A percentile compares a stretch with the other conserved stretches of the same genome.
phyloP scores from a whole-genome alignment of 331 rosid species.

The Phaseolus coccineus region DNA sequence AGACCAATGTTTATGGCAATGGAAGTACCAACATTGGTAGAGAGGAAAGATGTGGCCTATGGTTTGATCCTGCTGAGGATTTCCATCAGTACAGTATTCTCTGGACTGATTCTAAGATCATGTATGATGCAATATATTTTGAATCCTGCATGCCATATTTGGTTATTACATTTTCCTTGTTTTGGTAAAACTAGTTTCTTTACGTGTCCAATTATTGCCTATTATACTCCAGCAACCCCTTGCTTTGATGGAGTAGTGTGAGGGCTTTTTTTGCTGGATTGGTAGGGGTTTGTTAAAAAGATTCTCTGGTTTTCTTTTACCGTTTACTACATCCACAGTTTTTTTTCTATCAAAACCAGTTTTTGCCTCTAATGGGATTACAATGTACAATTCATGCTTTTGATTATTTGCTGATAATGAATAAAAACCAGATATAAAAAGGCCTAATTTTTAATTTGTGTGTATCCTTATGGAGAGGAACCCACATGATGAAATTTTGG shows the following conservation, averaged over 20 bases:
- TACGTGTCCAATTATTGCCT: not conserved
- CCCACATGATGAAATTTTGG: slow-evolving; percentile 43
- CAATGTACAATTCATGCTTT: slow-evolving; percentile 28
- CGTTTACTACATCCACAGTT: slow-evolving; percentile 47
- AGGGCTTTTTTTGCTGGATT: slow-evolving; percentile 26
- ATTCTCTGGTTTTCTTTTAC: slow-evolving; percentile 37
- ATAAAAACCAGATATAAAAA: slow-evolving; percentile 26
- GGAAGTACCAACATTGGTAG: slow-evolving; percentile 93
- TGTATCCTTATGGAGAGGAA: slow-evolving; percentile 42
- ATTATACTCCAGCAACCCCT: not conserved
- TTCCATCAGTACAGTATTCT: slow-evolving; percentile 88
- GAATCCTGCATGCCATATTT: slow-evolving; percentile 40
- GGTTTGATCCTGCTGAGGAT: slow-evolving; percentile 97
- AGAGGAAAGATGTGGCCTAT: slow-evolving; percentile 86
- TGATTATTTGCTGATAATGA: slow-evolving; percentile 40
- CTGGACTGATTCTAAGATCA: slow-evolving; percentile 86
- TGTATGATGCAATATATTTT: slow-evolving; percentile 55
- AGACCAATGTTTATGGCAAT: slow-evolving; percentile 96
- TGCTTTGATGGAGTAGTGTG: slow-evolving; percentile 26
- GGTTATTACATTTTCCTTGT: slow-evolving; percentile 39
- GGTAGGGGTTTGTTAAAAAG: slow-evolving; percentile 21
- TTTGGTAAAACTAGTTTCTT: not conserved
- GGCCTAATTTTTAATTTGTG: slow-evolving; percentile 15
- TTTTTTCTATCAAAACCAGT: slow-evolving; percentile 49
- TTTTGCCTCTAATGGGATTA: slow-evolving; percentile 40